Base-by-base conservation (phyloP, 1,284 basidiomycete species). In the Boletus sp. region DNA sequence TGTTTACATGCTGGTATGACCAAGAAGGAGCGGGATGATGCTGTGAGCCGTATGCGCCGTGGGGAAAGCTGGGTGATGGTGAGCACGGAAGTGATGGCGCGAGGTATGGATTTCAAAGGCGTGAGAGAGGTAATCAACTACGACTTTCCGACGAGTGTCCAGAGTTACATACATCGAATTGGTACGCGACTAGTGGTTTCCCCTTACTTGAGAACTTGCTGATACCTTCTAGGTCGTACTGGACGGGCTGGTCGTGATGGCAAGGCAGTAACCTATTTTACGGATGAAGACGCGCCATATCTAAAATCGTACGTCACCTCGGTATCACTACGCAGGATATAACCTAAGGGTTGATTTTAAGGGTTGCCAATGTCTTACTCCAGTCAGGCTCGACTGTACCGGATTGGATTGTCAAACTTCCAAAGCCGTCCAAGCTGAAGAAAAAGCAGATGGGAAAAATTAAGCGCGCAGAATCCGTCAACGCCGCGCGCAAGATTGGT, bases 91-190 rank as follows among this genome's bases (percentile, higher is more conserved):
- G 91, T 97, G 41, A 91, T 97, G 88, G 94, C 94, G 13, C 83
- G 97, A 63, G 97, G 96, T 5, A 96, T 99, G 86, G 96, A 99
- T 72, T 98, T 99, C 78, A 92, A 92, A 72, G 95, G 95, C 15
- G 89, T 99, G 45, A 82, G 90, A 62, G 88, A 98, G 65, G 96
- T 99, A 13, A 90, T 99, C 72, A 99, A 98, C 74, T 98, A 95
- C 69, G 95, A 97, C 74, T 96, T 97, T 74, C 95, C 95, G 2
- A 94, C 90, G 54, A 94, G 86, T 56, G 89, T 96, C 3, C 94
- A 97, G 73, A 93, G 89, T 66, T 99, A 99, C 70, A 85, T 99
- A 36, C 96, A 99, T 75, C 84, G 96, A 29, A 97, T 99, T 58
- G 96, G 92, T 83, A 51, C 60, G 81, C 67, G 48, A 6, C 24